Evolutionary conservation across 2,329 filamentous ascomycete species (phyloP).

Genomic region (Penicillium decumbens): DNA sequence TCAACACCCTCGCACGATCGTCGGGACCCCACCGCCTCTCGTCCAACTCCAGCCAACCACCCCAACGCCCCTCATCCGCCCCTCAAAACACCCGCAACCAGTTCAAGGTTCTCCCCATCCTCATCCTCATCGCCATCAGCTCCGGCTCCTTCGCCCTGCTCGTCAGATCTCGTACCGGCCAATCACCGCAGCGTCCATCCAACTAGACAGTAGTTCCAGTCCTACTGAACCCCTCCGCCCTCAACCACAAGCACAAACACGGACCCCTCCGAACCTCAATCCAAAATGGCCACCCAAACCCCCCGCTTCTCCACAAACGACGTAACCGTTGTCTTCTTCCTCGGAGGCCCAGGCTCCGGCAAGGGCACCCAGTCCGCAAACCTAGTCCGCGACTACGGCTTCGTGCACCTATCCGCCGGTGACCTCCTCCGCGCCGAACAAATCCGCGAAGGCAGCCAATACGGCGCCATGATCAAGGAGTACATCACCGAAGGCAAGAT

Average conservation of each 20-base stretch:
- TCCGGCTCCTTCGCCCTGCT: constrained; percentile 50
- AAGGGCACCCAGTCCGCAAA: constrained; percentile 95
- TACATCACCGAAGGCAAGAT: constrained; percentile 94
- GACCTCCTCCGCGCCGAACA: constrained; percentile 94
- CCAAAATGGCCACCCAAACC: constrained; percentile 41
- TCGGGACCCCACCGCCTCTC: constrained; percentile 17
- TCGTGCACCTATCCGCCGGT: constrained; percentile 88
- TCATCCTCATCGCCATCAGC: constrained; percentile 45
- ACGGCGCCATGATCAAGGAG: constrained; percentile 84
- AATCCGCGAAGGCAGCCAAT: constrained; percentile 76
- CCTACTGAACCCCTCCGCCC: constrained; percentile 36
- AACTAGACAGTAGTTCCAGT: constrained; percentile 16
- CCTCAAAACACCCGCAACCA: constrained; percentile 33
- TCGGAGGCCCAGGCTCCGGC: constrained; percentile 89
- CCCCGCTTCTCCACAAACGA: constrained; percentile 73
- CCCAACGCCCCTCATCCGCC: constrained; percentile 15
- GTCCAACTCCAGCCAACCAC: constrained; percentile 12
- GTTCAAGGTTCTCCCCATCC: constrained; percentile 42
- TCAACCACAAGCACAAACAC: constrained; percentile 50
- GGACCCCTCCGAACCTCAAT: constrained; percentile 41
- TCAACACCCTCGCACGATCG: constrained; percentile 10
- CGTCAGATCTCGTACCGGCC: constrained; percentile 45
- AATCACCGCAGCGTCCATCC: constrained; percentile 1
- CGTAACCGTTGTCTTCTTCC: constrained; percentile 92
- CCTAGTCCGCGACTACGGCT: constrained; percentile 80